These are phyloP conservation scores for Stylosanthes scabra DNA, from an alignment of 331 rosid genomes.

Conservation along the genomic window DNA sequence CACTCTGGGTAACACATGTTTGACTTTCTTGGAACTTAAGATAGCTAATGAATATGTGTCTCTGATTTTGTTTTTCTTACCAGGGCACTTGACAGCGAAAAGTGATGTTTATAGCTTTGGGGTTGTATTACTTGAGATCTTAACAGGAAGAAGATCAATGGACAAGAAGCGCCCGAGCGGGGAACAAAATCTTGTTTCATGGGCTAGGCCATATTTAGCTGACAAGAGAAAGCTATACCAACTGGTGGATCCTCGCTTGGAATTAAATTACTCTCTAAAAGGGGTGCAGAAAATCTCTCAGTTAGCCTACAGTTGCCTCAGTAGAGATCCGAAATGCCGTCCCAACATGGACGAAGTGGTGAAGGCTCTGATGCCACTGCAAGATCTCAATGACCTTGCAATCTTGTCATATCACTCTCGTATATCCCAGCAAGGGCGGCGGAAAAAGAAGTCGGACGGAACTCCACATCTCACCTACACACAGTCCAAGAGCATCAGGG, in stretches of 20 bases:
- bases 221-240: constrained; percentile 79
- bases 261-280: constrained; percentile 77
- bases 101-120: constrained; percentile 96
- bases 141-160: constrained; percentile 93
- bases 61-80: constrained; percentile 28
- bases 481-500: constrained; percentile 72
- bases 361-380: constrained; percentile 70
- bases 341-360: constrained; percentile 94
- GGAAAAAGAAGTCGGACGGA: constrained; percentile 82
- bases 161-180: constrained; percentile 93
- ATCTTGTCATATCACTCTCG: constrained; percentile 74
- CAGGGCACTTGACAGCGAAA: constrained; percentile 92
- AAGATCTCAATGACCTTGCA: constrained; percentile 84
- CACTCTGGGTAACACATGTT: too few species aligned
- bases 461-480: constrained; percentile 63
- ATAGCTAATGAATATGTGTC: constrained; percentile 33
- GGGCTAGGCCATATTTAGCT: constrained; percentile 86
- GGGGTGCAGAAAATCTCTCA: constrained; percentile 86
- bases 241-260: constrained; percentile 83
- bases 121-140: constrained; percentile 85
- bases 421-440: constrained; percentile 78
- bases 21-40: constrained; percentile 24
- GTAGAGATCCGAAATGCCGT: constrained; percentile 79
- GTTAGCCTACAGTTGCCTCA: constrained; percentile 73
- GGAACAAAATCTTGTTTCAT: constrained; percentile 87